These are phyloP conservation scores for Fomitopsis palustris DNA, from an alignment of 1,284 basidiomycete genomes.

Conservation along the genomic window DNA sequence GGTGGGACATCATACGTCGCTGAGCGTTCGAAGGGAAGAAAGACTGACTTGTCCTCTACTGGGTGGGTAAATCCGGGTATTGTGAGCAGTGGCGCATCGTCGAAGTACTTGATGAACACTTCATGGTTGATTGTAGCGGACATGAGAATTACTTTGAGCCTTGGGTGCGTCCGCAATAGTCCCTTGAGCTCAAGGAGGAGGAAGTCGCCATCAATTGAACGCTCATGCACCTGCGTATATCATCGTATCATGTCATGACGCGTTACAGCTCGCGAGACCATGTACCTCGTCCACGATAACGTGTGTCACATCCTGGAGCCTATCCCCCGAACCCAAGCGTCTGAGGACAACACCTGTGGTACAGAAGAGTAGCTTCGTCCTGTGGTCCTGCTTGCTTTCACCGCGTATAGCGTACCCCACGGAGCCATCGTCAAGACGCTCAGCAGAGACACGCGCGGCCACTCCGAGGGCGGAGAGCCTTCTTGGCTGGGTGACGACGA, in stretches of 20 bases:
- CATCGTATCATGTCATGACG: not conserved
- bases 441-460: slow-evolving; percentile 82
- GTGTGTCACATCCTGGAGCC: slow-evolving; percentile 74
- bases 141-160: slow-evolving; percentile 83
- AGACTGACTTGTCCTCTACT: slow-evolving; percentile 65
- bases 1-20: not conserved
- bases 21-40: not conserved
- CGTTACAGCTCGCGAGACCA: not conserved
- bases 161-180: slow-evolving; percentile 65
- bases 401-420: slow-evolving; percentile 92
- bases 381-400: slow-evolving; percentile 67
- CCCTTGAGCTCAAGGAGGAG: slow-evolving; percentile 84
- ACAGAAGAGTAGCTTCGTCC: slow-evolving; percentile 84
- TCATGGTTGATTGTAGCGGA: slow-evolving; percentile 90
- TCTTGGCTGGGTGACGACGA: slow-evolving; percentile 89
- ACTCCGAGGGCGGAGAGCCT: slow-evolving; percentile 90
- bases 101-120: slow-evolving; percentile 79
- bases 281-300: slow-evolving; percentile 88
- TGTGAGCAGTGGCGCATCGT: slow-evolving; percentile 74
- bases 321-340: slow-evolving; percentile 73
- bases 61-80: slow-evolving; percentile 87
- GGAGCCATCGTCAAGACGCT: slow-evolving; percentile 80
- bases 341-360: slow-evolving; percentile 91
- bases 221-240: slow-evolving; percentile 73
- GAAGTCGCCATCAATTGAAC: slow-evolving; percentile 89